Conservation (phyloP, 352 stramenopile genomes). For the Phytophthora litchii region DNA sequence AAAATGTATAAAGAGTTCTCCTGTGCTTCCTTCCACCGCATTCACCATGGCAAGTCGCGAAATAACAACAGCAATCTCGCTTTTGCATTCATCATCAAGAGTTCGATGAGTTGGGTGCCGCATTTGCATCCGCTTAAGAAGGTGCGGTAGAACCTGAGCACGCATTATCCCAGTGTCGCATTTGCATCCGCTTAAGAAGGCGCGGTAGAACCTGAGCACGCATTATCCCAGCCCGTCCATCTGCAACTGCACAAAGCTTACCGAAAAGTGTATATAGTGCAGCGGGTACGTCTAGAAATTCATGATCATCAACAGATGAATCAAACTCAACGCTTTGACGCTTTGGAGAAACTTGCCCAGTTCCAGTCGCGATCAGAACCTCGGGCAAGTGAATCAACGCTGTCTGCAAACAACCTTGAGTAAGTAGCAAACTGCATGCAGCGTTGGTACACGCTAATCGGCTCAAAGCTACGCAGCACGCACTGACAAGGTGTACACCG, state of each 20-base stretch:
- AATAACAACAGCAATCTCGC: constrained; percentile 67
- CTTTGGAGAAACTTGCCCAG: constrained; percentile 16
- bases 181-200: too few species aligned
- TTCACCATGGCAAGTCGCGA: constrained; percentile 59
- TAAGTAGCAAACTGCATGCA: constrained; percentile 49
- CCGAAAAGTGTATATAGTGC: constrained; percentile 70
- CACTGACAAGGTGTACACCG: constrained; percentile 39
- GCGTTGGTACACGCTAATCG: constrained; percentile 67
- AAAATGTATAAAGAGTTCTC: constrained; percentile 75
- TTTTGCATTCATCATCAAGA: constrained; percentile 61
- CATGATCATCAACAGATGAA: constrained; percentile 44
- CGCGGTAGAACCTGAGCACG: constrained; percentile 65
- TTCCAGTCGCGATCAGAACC: constrained; percentile 32
- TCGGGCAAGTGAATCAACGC: constrained; percentile 63
- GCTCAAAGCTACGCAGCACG: constrained; percentile 64
- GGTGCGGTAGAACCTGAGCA: constrained; percentile 62
- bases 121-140: constrained; percentile 78
- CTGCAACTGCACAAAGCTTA: constrained; percentile 64
- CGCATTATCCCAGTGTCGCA: constrained; percentile 63
- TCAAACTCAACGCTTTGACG: constrained; percentile 32
- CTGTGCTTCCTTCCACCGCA: constrained; percentile 63
- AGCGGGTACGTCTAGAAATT: constrained; percentile 57
- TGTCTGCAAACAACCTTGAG: constrained; percentile 60
- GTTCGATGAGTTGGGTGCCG: constrained; percentile 14
- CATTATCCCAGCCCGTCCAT: constrained; percentile 64